phyloP scores from a whole-genome alignment of 2,329 filamentous ascomycete genomes.

The Botrytis elliptica region DNA sequence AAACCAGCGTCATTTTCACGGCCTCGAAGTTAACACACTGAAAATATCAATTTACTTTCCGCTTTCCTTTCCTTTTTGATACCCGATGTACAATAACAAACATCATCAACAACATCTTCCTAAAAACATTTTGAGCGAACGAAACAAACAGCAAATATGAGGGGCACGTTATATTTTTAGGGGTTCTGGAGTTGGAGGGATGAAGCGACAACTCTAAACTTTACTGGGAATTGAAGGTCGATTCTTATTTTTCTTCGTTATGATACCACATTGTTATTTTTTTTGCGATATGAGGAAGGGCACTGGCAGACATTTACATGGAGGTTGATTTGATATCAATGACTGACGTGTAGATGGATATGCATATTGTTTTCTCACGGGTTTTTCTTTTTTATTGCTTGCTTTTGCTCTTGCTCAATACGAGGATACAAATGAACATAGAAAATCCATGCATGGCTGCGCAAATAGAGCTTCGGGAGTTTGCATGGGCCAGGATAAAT shows the following conservation, averaged over 20 bases:
- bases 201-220: background rate
- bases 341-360: background rate
- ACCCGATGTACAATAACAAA: background rate
- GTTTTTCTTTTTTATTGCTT: background rate
- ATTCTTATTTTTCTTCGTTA: background rate
- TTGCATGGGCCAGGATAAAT: background rate
- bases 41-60: background rate
- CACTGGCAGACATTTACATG: background rate
- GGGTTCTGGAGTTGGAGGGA: background rate
- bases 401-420: background rate
- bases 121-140: background rate
- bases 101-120: background rate
- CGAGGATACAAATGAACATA: background rate
- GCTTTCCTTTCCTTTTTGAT: background rate
- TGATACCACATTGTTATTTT: constrained; percentile 18
- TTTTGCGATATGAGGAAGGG: background rate
- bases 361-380: background rate
- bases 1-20: background rate
- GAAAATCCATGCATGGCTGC: background rate
- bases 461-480: background rate
- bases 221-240: background rate
- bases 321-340: background rate
- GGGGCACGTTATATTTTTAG: constrained; percentile 3
- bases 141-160: background rate
- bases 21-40: background rate